These are phyloP conservation scores for Rhizopogon roseolus DNA, from an alignment of 768 basidiomycete genomes.

Conservation along the genomic window DNA sequence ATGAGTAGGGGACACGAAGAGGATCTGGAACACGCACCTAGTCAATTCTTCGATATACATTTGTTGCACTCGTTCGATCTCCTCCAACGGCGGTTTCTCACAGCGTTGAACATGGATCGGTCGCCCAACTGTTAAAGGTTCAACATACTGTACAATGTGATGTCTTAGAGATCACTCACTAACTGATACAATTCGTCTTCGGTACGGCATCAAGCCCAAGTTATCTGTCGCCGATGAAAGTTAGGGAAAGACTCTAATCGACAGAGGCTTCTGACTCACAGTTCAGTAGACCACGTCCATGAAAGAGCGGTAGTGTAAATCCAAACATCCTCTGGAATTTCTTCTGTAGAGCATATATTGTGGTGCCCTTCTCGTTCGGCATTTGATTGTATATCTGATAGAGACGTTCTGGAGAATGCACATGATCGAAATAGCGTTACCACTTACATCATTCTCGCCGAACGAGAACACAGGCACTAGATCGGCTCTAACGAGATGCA, in stretches of 20 bases:
- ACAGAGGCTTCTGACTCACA: conserved; percentile 44
- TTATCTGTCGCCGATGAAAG: conserved; percentile 64
- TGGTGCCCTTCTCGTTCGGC: conserved; percentile 92
- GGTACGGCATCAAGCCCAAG: conserved; percentile 92
- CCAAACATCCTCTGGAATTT: conserved; percentile 91
- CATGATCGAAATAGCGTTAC: background rate
- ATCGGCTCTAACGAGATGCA: conserved; percentile 59
- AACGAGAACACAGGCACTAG: conserved; percentile 98
- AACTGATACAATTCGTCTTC: conserved; percentile 92
- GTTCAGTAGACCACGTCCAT: conserved; percentile 91
- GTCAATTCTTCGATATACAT: conserved; percentile 91
- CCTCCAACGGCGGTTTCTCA: conserved; percentile 79
- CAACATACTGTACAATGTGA: background rate
- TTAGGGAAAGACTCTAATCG: background rate
- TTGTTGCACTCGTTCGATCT: conserved; percentile 73
- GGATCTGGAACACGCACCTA: conserved; percentile 46
- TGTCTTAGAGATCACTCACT: conserved; percentile 51
- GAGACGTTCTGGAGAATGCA: background rate
- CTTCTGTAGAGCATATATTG: conserved; percentile 80
- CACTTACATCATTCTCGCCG: conserved; percentile 92
- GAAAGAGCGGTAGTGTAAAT: conserved; percentile 96
- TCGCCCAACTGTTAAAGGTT: conserved; percentile 60
- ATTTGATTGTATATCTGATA: conserved; percentile 92
- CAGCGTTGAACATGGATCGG: conserved; percentile 78
- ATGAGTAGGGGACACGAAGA: background rate